Evolutionary conservation across 139 green algal species (phyloP).

Genomic region (Parachlorella kessleri): DNA sequence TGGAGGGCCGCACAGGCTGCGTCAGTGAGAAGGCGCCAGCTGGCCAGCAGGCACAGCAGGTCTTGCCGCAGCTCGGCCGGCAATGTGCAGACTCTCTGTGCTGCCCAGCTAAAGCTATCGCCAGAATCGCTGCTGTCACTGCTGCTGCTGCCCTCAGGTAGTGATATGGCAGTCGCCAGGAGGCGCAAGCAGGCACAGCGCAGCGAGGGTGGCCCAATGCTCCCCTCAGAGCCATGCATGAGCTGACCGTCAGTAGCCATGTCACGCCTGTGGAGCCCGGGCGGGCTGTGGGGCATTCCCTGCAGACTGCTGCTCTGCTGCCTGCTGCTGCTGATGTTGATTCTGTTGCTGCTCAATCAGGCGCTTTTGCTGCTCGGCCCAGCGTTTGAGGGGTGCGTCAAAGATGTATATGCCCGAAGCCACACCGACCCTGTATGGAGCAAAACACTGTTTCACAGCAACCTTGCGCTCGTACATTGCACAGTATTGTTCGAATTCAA

Average conservation of each 20-base stretch:
- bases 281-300: not conserved
- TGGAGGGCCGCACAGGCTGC: not conserved
- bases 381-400: slow-evolving; percentile 9
- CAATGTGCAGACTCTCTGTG: no score
- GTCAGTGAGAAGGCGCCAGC: slow-evolving; percentile 8
- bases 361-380: slow-evolving; percentile 10
- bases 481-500: no score
- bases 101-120: no score
- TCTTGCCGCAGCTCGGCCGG: slow-evolving; percentile 14
- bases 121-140: not conserved
- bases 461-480: no score
- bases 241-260: no score
- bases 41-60: slow-evolving; percentile 14
- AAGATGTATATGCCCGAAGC: slow-evolving; percentile 14
- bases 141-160: not conserved
- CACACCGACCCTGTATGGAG: slow-evolving; percentile 6
- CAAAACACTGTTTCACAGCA: no score
- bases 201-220: not conserved
- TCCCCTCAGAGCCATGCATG: no score
- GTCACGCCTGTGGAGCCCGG: not conserved
- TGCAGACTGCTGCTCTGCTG: slow-evolving; percentile 7
- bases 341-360: not conserved
- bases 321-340: slow-evolving; percentile 6
- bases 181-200: slow-evolving; percentile 9
- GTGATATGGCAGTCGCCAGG: not conserved